These are phyloP conservation scores for Sclerotinia spermophila DNA, from an alignment of 2,329 filamentous ascomycete genomes.

Conservation along the genomic window DNA sequence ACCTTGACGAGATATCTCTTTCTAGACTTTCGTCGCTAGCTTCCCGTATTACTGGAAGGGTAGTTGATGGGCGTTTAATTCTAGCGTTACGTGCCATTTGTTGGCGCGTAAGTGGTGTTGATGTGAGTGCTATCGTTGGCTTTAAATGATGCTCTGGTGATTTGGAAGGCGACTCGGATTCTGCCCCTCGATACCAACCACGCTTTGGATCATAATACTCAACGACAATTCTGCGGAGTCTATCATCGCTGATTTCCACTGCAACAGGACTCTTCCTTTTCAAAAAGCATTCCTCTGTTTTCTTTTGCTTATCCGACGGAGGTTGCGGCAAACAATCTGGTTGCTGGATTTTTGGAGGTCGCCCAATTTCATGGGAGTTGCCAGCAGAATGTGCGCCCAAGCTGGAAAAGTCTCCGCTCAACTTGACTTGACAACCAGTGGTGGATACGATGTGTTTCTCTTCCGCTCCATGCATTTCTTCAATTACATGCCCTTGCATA, in stretches of 20 bases:
- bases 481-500: not conserved
- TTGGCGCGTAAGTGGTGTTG: slow-evolving; percentile 23
- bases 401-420: not conserved
- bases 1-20: not conserved
- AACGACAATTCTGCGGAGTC: slow-evolving; percentile 10
- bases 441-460: not conserved
- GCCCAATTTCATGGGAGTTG: not conserved
- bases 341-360: not conserved
- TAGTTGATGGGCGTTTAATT: slow-evolving; percentile 30
- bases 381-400: not conserved
- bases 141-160: not conserved
- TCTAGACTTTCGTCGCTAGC: not conserved
- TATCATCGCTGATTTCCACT: not conserved
- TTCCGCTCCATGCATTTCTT: not conserved
- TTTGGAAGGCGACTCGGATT: not conserved
- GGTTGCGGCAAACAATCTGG: not conserved
- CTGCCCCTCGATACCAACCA: slow-evolving; percentile 23
- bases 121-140: not conserved
- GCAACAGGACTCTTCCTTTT: not conserved
- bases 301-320: not conserved
- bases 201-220: slow-evolving; percentile 23
- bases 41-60: slow-evolving; percentile 22
- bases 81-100: slow-evolving; percentile 29
- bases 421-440: not conserved
- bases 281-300: not conserved